A percentile compares a stretch with the other conserved stretches of the same genome.
These are phyloP conservation scores for Polytolypa hystricis DNA, from an alignment of 2,329 filamentous ascomycete genomes.

Conservation along the genomic window DNA sequence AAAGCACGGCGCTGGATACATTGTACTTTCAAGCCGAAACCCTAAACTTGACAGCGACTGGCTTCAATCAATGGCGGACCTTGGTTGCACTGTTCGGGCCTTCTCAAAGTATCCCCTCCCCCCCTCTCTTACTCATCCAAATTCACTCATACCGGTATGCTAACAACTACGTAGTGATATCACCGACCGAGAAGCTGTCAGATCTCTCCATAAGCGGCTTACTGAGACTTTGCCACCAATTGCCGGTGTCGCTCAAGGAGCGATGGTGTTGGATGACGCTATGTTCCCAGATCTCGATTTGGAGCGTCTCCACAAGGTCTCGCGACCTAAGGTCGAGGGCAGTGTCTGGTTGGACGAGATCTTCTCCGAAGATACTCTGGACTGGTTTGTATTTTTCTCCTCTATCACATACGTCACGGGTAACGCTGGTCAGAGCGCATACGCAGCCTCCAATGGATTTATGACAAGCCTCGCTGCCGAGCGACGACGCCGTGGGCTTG, in stretches of 20 bases:
- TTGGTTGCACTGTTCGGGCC: no score
- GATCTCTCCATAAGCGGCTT: slow-evolving; percentile 13
- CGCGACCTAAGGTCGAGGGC: slow-evolving; percentile 18
- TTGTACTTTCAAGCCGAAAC: slow-evolving; percentile 9
- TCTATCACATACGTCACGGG: slow-evolving; percentile 25
- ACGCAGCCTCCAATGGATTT: slow-evolving; percentile 27
- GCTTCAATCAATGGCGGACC: no score
- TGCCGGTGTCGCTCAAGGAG: slow-evolving; percentile 9
- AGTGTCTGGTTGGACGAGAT: slow-evolving; percentile 17
- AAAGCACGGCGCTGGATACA: slow-evolving; percentile 4
- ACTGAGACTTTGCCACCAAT: slow-evolving; percentile 10
- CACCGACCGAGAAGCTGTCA: slow-evolving; percentile 7
- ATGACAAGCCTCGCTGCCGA: slow-evolving; percentile 22
- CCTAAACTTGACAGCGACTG: slow-evolving; percentile 9
- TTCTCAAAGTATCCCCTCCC: no score
- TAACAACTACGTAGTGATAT: slow-evolving; percentile 6
- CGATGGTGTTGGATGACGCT: slow-evolving; percentile 12
- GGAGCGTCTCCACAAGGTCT: slow-evolving; percentile 8
- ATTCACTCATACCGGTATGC: no score
- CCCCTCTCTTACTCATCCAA: no score
- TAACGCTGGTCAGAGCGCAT: slow-evolving; percentile 25
- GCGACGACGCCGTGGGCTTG: slow-evolving; percentile 27
- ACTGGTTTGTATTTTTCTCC: slow-evolving; percentile 24
- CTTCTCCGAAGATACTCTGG: slow-evolving; percentile 10
- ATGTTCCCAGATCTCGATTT: slow-evolving; percentile 20